Conservation (phyloP, 768 basidiomycete species). For the Sistotremastrum suecicum region DNA sequence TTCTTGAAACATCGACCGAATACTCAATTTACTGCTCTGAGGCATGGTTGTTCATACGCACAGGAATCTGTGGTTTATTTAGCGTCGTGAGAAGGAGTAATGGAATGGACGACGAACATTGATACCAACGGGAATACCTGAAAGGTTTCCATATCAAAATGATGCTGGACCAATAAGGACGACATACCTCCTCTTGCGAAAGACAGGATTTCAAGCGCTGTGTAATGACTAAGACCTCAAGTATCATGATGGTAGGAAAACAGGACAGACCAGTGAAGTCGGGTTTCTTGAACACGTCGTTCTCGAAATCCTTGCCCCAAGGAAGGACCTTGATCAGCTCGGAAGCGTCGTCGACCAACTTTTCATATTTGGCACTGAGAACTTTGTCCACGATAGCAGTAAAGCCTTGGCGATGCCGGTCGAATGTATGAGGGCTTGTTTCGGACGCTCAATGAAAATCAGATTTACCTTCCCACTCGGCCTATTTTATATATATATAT, state of each 20-base stretch:
- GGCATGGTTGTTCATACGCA: slow-evolving; percentile 15
- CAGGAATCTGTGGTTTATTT: slow-evolving; percentile 40
- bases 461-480: slow-evolving; percentile 75
- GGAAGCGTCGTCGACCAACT: slow-evolving; percentile 61
- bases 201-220: slow-evolving; percentile 65
- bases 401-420: slow-evolving; percentile 38
- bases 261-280: slow-evolving; percentile 36
- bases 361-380: slow-evolving; percentile 70
- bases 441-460: background rate
- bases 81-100: slow-evolving; percentile 1
- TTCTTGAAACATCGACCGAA: slow-evolving; percentile 27
- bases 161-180: background rate
- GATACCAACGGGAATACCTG: slow-evolving; percentile 78
- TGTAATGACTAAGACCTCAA: slow-evolving; percentile 13
- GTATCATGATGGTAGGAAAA: background rate
- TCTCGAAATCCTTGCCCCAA: slow-evolving; percentile 47
- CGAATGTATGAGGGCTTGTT: background rate
- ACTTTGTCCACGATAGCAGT: slow-evolving; percentile 81
- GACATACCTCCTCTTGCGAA: slow-evolving; percentile 69
- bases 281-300: slow-evolving; percentile 61
- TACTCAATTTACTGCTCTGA: background rate
- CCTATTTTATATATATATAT: slow-evolving; percentile 12
- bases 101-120: slow-evolving; percentile 34
- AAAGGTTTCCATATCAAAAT: slow-evolving; percentile 1
- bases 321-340: slow-evolving; percentile 69